A percentile compares a stretch with the other conserved stretches of the same genome.
phyloP scores from a whole-genome alignment of 1,139 yeast species.

The Blastobotrys proliferans region DNA sequence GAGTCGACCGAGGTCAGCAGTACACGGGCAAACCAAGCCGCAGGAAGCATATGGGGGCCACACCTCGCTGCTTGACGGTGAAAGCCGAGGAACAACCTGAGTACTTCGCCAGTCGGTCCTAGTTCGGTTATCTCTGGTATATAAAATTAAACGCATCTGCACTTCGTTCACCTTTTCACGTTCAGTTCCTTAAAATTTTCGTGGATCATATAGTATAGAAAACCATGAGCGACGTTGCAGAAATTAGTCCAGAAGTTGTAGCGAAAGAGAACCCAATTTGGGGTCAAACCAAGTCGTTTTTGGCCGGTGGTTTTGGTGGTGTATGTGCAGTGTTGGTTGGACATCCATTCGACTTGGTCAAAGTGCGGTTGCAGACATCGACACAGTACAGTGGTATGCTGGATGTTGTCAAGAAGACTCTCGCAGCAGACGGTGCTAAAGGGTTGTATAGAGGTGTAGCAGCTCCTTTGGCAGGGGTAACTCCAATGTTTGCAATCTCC shows the following conservation, averaged over 20 bases:
- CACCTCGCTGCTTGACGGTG: too few relatives aligned
- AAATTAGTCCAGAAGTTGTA: slow-evolving; percentile 1
- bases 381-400: slow-evolving; percentile 59
- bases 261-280: slow-evolving; percentile 26
- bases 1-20: too few relatives aligned
- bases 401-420: slow-evolving; percentile 64
- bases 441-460: slow-evolving; percentile 86
- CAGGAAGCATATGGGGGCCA: too few relatives aligned
- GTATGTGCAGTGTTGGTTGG: slow-evolving; percentile 87
- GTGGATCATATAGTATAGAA: neutral
- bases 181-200: too few relatives aligned
- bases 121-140: too few relatives aligned
- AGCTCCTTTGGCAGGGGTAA: slow-evolving; percentile 90
- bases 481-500: slow-evolving; percentile 97
- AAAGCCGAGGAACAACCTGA: too few relatives aligned
- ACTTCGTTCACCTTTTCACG: too few relatives aligned
- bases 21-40: too few relatives aligned
- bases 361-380: slow-evolving; percentile 77
- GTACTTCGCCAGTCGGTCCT: too few relatives aligned
- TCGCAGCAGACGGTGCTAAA: slow-evolving; percentile 64
- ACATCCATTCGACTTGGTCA: slow-evolving; percentile 91
- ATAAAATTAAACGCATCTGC: too few relatives aligned
- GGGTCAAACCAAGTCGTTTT: slow-evolving; percentile 65
- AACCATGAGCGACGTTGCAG: slow-evolving; percentile 11
- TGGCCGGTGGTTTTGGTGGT: slow-evolving; percentile 88